Evolutionary conservation across 805 yeast genomes (phyloP).

Genomic region (Wickerhamiella dianesei): DNA sequence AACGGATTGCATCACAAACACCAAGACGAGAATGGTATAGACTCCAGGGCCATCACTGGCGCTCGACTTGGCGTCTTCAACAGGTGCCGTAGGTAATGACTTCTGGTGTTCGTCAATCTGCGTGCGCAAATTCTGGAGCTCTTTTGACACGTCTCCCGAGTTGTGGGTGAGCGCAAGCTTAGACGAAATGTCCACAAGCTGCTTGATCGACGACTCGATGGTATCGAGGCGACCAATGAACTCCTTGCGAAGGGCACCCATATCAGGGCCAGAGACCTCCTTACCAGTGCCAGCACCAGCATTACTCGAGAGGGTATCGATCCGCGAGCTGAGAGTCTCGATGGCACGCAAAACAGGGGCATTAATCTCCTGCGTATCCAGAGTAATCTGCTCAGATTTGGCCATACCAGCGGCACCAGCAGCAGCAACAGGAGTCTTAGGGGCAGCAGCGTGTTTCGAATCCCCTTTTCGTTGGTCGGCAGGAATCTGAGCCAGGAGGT

Average conservation of each 20-base stretch:
- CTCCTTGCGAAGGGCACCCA: background rate
- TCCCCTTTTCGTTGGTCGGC: slow-evolving; percentile 2
- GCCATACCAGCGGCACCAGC: slow-evolving; percentile 3
- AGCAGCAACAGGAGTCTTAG: background rate
- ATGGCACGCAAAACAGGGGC: slow-evolving; percentile 1
- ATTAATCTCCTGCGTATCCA: background rate
- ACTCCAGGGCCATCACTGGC: background rate
- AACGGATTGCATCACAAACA: slow-evolving; percentile 8
- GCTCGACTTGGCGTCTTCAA: background rate
- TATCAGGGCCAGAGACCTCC: background rate
- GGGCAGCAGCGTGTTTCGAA: background rate
- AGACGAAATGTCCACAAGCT: slow-evolving; percentile 8
- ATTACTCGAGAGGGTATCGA: background rate
- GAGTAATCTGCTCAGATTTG: background rate
- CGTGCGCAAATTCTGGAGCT: slow-evolving; percentile 6
- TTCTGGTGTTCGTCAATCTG: slow-evolving; percentile 3
- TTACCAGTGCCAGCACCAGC: background rate
- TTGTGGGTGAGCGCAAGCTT: background rate
- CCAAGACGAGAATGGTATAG: slow-evolving; percentile 3
- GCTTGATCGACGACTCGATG: slow-evolving; percentile 2
- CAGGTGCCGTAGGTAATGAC: background rate
- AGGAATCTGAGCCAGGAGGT: slow-evolving; percentile 11
- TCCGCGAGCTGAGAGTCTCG: background rate
- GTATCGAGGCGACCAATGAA: background rate
- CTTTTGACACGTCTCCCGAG: slow-evolving; percentile 3